Conservation (phyloP, 495 filamentous ascomycete genomes). For the Aspergillus wentii region DNA sequence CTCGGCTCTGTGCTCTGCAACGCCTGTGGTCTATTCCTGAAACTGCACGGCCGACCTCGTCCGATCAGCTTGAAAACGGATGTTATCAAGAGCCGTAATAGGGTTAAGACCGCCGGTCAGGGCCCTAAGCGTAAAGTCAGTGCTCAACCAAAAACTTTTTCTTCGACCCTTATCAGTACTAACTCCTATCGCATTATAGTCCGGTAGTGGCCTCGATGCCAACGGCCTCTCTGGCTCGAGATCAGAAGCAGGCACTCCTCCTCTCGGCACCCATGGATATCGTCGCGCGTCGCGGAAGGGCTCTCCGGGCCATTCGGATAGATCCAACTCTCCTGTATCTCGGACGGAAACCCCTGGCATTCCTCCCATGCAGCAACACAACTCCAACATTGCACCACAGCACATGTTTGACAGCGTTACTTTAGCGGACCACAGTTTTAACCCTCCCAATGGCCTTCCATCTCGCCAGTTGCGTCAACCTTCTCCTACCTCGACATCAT, state of each 20-base stretch:
- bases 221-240: constrained; percentile 54
- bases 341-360: constrained; percentile 78
- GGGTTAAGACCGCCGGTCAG: constrained; percentile 87
- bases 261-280: constrained; percentile 46
- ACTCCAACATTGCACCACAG: constrained; percentile 71
- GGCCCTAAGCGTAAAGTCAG: constrained; percentile 85
- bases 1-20: constrained; percentile 97
- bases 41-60: constrained; percentile 87
- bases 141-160: constrained; percentile 25
- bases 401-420: constrained; percentile 73
- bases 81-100: constrained; percentile 98
- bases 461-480: constrained; percentile 52
- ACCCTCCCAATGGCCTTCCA: constrained; percentile 51
- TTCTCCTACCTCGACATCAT: constrained; percentile 65
- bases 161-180: constrained; percentile 18
- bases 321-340: constrained; percentile 80
- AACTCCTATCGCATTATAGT: constrained; percentile 27
- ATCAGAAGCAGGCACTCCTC: constrained; percentile 52
- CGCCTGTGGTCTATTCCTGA: constrained; percentile 94
- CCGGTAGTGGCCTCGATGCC: constrained; percentile 44
- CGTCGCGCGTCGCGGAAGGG: constrained; percentile 69
- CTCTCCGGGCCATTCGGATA: constrained; percentile 68
- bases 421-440: constrained; percentile 58
- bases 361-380: constrained; percentile 55
- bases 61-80: constrained; percentile 98